Percentiles rank a stretch among this genome's conserved stretches.
Conservation (phyloP, 73 alveolate genomes). For the Stentor roeselii region DNA sequence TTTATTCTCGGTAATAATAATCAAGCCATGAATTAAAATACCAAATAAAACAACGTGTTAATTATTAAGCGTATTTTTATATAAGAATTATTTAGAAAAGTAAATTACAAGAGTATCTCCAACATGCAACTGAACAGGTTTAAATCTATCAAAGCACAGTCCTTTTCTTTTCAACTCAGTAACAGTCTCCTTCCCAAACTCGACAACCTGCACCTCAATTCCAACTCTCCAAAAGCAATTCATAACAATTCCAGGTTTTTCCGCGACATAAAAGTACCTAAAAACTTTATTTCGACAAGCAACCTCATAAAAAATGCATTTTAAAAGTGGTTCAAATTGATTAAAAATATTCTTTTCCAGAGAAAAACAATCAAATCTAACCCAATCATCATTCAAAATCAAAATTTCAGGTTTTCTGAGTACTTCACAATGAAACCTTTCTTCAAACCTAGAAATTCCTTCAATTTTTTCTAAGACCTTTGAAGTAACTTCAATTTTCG, state of each 20-base stretch:
- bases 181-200: background rate
- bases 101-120: background rate
- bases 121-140: background rate
- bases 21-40: no score
- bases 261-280: background rate
- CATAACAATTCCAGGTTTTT: background rate
- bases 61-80: no score
- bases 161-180: background rate
- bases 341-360: no score
- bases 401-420: background rate
- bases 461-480: no score
- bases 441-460: background rate
- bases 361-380: background rate
- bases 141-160: background rate
- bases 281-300: no score
- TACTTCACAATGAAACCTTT: background rate
- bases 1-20: no score
- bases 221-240: background rate
- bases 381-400: background rate
- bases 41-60: no score
- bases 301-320: no score
- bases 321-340: no score
- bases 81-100: background rate
- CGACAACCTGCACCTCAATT: background rate
- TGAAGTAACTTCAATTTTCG: constrained; percentile 19